Conservation (phyloP, 805 yeast species). For the Yarrowia sp. region DNA sequence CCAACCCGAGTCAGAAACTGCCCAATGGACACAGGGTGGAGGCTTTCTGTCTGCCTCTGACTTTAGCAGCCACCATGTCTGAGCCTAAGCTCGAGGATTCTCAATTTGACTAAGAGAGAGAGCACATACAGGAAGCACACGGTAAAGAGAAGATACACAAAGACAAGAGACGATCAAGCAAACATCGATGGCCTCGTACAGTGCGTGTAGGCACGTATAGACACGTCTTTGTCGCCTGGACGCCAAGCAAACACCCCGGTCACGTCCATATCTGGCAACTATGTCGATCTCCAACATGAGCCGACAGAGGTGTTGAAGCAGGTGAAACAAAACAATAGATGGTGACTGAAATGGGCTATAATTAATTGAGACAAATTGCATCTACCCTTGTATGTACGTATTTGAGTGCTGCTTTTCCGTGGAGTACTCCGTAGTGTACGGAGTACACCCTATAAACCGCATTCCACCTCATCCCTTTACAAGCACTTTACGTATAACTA, state of each 20-base stretch:
- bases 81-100: slow-evolving; percentile 10
- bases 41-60: slow-evolving; percentile 11
- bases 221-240: slow-evolving; percentile 1
- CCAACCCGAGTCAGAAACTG: not conserved
- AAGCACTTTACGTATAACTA: no score
- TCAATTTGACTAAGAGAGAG: no score
- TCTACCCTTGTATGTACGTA: no score
- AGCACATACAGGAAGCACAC: no score
- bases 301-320: not conserved
- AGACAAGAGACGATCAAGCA: not conserved
- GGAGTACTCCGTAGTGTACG: no score
- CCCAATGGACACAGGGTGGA: slow-evolving; percentile 8
- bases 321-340: not conserved
- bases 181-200: not conserved
- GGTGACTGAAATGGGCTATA: not conserved
- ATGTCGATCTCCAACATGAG: slow-evolving; percentile 9
- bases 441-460: no score
- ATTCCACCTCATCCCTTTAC: no score
- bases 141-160: no score
- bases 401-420: not conserved
- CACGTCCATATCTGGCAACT: not conserved
- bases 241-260: slow-evolving; percentile 8
- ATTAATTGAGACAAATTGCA: no score
- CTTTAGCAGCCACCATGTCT: not conserved
- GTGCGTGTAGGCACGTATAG: not conserved